Base-by-base conservation (phyloP, 352 stramenopile genomes). In the Hyaloperonospora arabidopsidis region DNA sequence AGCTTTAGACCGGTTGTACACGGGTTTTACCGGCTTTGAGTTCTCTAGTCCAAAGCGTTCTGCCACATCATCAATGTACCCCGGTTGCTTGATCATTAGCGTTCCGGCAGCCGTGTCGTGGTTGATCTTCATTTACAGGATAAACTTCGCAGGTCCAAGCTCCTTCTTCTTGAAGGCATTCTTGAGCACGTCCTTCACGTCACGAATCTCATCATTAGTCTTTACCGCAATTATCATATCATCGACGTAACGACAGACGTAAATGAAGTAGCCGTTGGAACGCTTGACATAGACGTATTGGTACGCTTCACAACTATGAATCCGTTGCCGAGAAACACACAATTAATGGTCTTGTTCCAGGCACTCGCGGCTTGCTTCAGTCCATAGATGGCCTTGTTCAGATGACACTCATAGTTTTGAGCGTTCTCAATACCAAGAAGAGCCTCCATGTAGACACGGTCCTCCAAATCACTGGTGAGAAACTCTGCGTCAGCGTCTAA, bases 401-500 rank as follows among this genome's bases (percentile, higher is more conserved):
- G 38, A 23, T 57, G 18, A 7, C 41, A 58, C 29, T 59, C 22
- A 13, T 32, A 44, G 2, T 14, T 14, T 44, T n/a, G 35, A 22
- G n/a, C 19, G 38, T 22, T 18, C 15, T 44, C 11, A 8, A 44
- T 12, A 11, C 38, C 38, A n/a, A 22, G 5, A 21, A 14, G 40
- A 10, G 46, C 44, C 7, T 66, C 49, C 51, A 61, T 55, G 52
- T 59, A 62, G 2, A 62, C 49, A 8, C 7, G 17, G 3, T 58
- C 46, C 19, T 34, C 28, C 11, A 61, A 12, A 0, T 19, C 41
- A 40, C 52, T 65, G 34, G 3, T 63, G 0, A 70, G 34, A 32
- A 73, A 78, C 19, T 57, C 69, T 15, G 62, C 71, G 13, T 74
- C 59, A 0, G 64, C 62, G 48, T 79, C 60, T 28, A 69, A 39